Evolutionary conservation across 441 rosid genomes (phyloP), one percentile per base, ranked within the genome.

Genomic region (Geranium incanum): DNA sequence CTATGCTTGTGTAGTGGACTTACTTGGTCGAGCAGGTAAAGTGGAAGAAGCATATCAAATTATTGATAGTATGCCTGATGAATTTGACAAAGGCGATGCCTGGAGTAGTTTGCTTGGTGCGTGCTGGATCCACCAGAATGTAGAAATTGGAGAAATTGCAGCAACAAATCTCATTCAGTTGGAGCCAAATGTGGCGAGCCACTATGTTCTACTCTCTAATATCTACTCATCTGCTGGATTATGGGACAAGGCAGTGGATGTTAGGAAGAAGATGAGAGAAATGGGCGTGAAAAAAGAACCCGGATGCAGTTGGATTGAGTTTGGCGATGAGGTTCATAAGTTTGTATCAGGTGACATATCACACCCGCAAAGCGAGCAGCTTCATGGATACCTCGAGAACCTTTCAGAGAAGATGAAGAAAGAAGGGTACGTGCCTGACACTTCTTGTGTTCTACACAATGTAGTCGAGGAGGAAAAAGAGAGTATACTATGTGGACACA

Each of bases 31-130:
- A 75, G 92, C 95, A 21, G 94, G 96, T 70, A 81, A 69, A 83
- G 77, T 94, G 74, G 79, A 74, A 70, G 85, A 86, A 80, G 95
- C 98, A 36, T 83, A 87, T 81, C 70, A 75, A 18, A 75, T 91
- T 23, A 76, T 86, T 65, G 78, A 74, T 65, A 43, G 50, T 62
- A 91, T 91, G 82, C 91, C 95, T 21, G 71, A 76, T 68, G 81
- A 73, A 68, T 73, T 82, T 66, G 85, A 86, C 78, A 92, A 82
- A 76, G 71, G 81, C 13, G 87, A 82, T 72, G 90, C 94, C 12
- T 92, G 94, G 99, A 88, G 97, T 81, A 88, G 94, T 73, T 82
- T 94, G 86, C 90, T 94, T 7, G 97, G 95, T 45, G 91, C 93
- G 66, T 86, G 92, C 74, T 77, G 93, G 59, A 74, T 84, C 55